Evolutionary conservation across 148 eudicot species (phyloP).

Genomic region (Silene conica): DNA sequence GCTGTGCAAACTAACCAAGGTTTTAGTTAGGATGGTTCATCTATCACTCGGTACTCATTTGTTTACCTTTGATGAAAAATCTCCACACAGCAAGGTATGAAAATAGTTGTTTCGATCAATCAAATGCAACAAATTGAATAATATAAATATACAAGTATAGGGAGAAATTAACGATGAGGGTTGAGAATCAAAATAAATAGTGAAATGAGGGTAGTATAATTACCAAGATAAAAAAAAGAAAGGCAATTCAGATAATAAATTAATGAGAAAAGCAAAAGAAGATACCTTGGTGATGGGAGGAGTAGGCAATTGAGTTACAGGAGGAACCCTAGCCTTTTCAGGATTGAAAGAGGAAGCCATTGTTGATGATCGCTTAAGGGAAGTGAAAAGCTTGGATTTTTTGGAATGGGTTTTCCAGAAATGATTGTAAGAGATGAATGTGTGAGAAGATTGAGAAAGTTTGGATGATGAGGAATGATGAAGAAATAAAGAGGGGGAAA

Average conservation of each 20-base stretch:
- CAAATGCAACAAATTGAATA: too few relatives aligned
- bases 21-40: too few relatives aligned
- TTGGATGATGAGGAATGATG: slow-evolving; percentile 6
- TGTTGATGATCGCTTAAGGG: slow-evolving; percentile 21
- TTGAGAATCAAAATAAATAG: too few relatives aligned
- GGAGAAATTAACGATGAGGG: too few relatives aligned
- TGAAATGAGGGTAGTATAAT: neutral
- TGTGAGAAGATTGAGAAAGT: slow-evolving; percentile 16
- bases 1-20: too few relatives aligned
- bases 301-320: slow-evolving; percentile 48
- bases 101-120: too few relatives aligned
- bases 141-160: too few relatives aligned
- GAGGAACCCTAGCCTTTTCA: slow-evolving; percentile 71
- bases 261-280: neutral
- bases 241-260: slow-evolving; percentile 19
- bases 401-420: neutral
- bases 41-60: too few relatives aligned
- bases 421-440: slow-evolving; percentile 4
- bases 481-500: neutral
- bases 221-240: neutral
- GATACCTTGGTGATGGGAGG: slow-evolving; percentile 60
- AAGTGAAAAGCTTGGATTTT: slow-evolving; percentile 13
- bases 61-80: too few relatives aligned
- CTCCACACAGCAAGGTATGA: too few relatives aligned
- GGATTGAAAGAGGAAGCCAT: slow-evolving; percentile 59